phyloP scores from a whole-genome alignment of 1,284 basidiomycete genomes.

The Ganoderma meredithae region DNA sequence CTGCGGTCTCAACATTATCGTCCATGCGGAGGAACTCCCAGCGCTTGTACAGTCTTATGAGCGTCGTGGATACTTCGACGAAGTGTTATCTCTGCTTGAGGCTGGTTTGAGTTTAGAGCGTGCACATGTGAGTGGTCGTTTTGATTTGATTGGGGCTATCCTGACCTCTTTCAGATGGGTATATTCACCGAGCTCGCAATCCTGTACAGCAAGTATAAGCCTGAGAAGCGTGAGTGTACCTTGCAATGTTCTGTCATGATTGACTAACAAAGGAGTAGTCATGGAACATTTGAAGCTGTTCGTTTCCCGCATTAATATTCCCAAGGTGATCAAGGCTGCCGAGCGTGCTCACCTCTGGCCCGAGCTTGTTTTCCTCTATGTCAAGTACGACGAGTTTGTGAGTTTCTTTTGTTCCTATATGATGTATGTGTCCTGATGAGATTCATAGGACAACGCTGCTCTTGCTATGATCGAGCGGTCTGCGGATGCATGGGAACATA shows the following conservation, averaged over 20 bases:
- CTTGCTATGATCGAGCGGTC: slow-evolving; percentile 98
- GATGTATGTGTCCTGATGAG: slow-evolving; percentile 18
- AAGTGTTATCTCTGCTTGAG: slow-evolving; percentile 91
- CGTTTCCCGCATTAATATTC: slow-evolving; percentile 97
- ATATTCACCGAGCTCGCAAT: slow-evolving; percentile 96
- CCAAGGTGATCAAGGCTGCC: slow-evolving; percentile 91
- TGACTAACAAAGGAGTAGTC: slow-evolving; percentile 52
- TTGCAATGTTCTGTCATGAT: not conserved
- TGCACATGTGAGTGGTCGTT: slow-evolving; percentile 73
- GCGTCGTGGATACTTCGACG: slow-evolving; percentile 92
- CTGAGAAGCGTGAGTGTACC: slow-evolving; percentile 81
- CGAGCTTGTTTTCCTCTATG: slow-evolving; percentile 98
- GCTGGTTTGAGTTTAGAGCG: slow-evolving; percentile 95
- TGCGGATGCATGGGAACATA: slow-evolving; percentile 98
- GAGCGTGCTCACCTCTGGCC: slow-evolving; percentile 99
- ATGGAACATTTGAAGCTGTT: slow-evolving; percentile 99
- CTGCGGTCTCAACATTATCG: slow-evolving; percentile 95
- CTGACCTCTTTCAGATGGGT: slow-evolving; percentile 66
- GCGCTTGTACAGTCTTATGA: slow-evolving; percentile 90
- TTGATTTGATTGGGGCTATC: not conserved
- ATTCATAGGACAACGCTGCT: slow-evolving; percentile 86
- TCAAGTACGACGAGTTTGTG: slow-evolving; percentile 96
- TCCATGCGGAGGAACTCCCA: slow-evolving; percentile 93
- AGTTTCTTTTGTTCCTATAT: slow-evolving; percentile 38
- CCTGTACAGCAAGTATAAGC: slow-evolving; percentile 96